Evolutionary conservation across 108 stramenopile species (phyloP), one percentile per base, ranked within the genome.

Genomic region (Pseudonitzschia pungens): DNA sequence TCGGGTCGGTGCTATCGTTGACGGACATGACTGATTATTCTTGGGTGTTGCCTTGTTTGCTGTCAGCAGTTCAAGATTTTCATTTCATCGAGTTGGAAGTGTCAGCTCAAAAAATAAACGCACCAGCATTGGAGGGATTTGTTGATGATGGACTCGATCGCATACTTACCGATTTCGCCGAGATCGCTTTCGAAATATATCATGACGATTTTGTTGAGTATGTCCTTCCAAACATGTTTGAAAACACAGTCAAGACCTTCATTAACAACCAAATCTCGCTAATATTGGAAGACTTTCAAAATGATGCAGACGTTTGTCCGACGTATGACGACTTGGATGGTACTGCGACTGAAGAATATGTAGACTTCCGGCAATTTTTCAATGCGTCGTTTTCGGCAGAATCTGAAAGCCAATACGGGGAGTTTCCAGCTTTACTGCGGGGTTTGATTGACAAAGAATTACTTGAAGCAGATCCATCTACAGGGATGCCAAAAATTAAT

Each of bases 341-440:
- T 7, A 24, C 36, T 42, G 26, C 45, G 5, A 57, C 50, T 43
- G 44, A 62, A 10, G 77, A 66, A 24, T 70, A 65, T 55, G 32
- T 89, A 51, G 89, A 92, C 74, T 89, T 90, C 54, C 71, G 87
- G 52, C 86, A 89, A 52, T 72, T 90, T 28, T 79, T 90, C 54
- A 82, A 73, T 28, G 70, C 67, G 14, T 33, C 60, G 0, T 31
- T 33, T 28, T 31, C 60, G 29, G 40, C 32, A 15, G 36, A 33
- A 62, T 81, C 77, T 20, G 55, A 40, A 8, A 54, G 71, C 32
- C 77, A 75, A 12, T 90, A 89, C 67, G 92, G 92, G 44, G 68
- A 85, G 59, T 28, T 92, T 9, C 71, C 85, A 27, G 67, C 76
- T 2, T 74, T 72, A 41, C 36, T 77, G 24, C 31, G 32, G 44